Evolutionary conservation across 345 rosid genomes (phyloP).

Genomic region (Melastoma malabathricum): DNA sequence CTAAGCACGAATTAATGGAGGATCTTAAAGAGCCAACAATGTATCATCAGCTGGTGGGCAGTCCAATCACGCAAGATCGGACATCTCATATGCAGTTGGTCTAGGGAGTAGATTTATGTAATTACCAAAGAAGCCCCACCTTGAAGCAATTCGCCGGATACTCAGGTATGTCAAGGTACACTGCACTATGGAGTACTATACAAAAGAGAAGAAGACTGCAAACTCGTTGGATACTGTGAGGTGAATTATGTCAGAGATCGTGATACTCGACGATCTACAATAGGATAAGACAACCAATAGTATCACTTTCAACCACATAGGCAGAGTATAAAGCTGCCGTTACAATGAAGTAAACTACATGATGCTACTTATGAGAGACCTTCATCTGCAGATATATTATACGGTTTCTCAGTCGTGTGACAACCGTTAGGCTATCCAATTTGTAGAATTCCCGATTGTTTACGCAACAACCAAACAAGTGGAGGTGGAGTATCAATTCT

Average conservation of each 20-base stretch:
- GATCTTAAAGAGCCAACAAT: background rate
- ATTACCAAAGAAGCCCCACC: background rate
- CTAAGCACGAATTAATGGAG: background rate
- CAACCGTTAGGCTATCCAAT: too few species aligned
- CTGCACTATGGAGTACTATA: background rate
- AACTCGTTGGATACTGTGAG: background rate
- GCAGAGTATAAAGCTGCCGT: too few species aligned
- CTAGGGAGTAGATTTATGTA: background rate
- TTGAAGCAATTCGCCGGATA: background rate
- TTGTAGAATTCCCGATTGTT: too few species aligned
- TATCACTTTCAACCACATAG: too few species aligned
- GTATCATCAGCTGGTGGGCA: background rate
- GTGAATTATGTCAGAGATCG: background rate
- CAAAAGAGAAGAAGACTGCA: background rate
- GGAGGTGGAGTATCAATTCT: too few species aligned
- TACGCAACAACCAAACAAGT: too few species aligned
- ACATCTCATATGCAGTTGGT: background rate
- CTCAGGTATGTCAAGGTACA: background rate
- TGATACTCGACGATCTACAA: too few species aligned
- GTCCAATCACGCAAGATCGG: background rate
- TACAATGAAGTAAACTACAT: too few species aligned
- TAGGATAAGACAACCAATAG: too few species aligned
- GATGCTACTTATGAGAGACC: too few species aligned
- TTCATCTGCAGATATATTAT: too few species aligned
- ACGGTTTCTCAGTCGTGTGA: too few species aligned